Evolutionary conservation across 805 yeast species (phyloP).

Genomic region (Candida easanensis): DNA sequence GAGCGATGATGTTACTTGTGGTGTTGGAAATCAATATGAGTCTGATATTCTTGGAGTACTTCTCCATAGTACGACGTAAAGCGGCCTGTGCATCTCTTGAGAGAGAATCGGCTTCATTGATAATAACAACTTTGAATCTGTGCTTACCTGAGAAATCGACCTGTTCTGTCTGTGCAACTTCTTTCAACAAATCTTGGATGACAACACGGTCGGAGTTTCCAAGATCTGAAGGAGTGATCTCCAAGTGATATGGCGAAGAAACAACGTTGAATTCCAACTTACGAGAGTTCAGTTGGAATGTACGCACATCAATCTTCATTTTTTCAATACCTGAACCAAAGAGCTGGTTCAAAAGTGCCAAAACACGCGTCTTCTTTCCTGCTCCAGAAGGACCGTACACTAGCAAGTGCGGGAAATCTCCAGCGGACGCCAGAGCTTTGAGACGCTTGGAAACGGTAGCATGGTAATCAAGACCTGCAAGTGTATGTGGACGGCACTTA

Average conservation of each 20-base stretch:
- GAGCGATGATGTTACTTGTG: slow-evolving; percentile 87
- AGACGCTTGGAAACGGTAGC: slow-evolving; percentile 60
- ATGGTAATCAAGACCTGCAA: slow-evolving; percentile 68
- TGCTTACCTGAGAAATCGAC: slow-evolving; percentile 68
- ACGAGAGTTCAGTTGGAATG: slow-evolving; percentile 69
- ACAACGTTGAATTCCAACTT: slow-evolving; percentile 90
- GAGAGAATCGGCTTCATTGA: slow-evolving; percentile 87
- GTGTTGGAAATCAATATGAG: slow-evolving; percentile 83
- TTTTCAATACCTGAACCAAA: slow-evolving; percentile 83
- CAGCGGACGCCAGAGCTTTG: slow-evolving; percentile 59
- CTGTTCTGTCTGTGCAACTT: slow-evolving; percentile 92
- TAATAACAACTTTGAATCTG: slow-evolving; percentile 75
- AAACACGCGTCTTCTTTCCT: slow-evolving; percentile 92
- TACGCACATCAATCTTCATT: slow-evolving; percentile 85
- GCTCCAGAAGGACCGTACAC: slow-evolving; percentile 96
- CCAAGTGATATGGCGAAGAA: slow-evolving; percentile 88
- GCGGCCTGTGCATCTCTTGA: slow-evolving; percentile 96
- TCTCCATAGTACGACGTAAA: slow-evolving; percentile 92
- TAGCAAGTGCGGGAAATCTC: slow-evolving; percentile 90
- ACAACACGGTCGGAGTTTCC: slow-evolving; percentile 95
- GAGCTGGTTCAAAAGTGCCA: slow-evolving; percentile 72
- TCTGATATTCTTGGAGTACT: slow-evolving; percentile 84
- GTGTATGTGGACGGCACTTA: slow-evolving; percentile 75
- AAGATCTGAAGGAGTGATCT: slow-evolving; percentile 95
- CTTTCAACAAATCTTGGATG: slow-evolving; percentile 90